Percentiles rank a stretch among this genome's conserved stretches.
These are phyloP conservation scores for Chlamydomonas reinhardtii DNA, from an alignment of 163 green algal genomes.

Conservation along the genomic window DNA sequence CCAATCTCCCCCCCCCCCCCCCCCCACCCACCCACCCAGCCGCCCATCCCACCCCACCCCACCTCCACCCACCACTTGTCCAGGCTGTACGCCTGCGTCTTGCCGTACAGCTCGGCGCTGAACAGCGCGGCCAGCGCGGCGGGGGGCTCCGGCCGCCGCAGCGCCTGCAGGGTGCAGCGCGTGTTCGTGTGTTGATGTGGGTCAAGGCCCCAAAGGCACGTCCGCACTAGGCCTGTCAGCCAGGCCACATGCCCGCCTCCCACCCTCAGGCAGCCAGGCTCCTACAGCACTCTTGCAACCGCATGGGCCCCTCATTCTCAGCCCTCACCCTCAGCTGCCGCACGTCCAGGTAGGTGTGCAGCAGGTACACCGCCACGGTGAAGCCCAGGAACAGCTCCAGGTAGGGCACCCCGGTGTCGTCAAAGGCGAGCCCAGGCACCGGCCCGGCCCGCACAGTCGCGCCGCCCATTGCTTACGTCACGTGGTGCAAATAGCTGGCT, in stretches of 20 bases:
- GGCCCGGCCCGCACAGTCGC: too few relatives aligned
- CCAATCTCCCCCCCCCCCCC: too few relatives aligned
- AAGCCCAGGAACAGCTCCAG: slow-evolving; percentile 72
- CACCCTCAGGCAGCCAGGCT: too few relatives aligned
- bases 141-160: slow-evolving; percentile 55
- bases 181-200: too few relatives aligned
- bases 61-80: slow-evolving; percentile 79
- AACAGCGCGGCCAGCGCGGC: slow-evolving; percentile 55
- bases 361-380: slow-evolving; percentile 59
- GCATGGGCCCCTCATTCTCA: slow-evolving; percentile 50
- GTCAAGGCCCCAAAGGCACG: too few relatives aligned
- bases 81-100: slow-evolving; percentile 78
- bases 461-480: too few relatives aligned
- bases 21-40: too few relatives aligned
- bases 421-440: not conserved
- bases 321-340: slow-evolving; percentile 68
- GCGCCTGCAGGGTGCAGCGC: slow-evolving; percentile 36
- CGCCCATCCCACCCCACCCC: too few relatives aligned
- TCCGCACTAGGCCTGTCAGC: too few relatives aligned
- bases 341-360: slow-evolving; percentile 75
- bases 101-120: slow-evolving; percentile 66
- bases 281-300: not conserved
- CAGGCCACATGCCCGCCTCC: too few relatives aligned
- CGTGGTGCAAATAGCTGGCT: too few relatives aligned
- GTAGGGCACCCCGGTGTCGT: slow-evolving; percentile 55